A percentile compares a stretch with the other conserved stretches of the same genome.
Conservation (phyloP, 768 basidiomycete species). For the Leucocoprinus birnbaumii region DNA sequence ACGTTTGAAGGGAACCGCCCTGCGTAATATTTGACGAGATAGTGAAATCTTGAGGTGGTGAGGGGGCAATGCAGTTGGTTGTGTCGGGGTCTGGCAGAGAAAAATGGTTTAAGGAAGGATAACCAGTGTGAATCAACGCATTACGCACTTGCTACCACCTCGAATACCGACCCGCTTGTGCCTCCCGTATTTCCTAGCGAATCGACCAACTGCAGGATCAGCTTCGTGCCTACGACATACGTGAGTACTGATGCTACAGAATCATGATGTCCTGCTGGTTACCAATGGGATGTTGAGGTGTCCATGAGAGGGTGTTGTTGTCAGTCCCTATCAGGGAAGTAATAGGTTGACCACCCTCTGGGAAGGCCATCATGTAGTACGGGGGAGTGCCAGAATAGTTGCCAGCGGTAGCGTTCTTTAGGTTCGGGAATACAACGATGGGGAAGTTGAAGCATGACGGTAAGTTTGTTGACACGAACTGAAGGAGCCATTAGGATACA, state of each 20-base stretch:
- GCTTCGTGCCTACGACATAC: constrained; percentile 30
- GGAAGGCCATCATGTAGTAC: constrained; percentile 41
- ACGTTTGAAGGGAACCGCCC: constrained; percentile 30
- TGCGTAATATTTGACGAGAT: constrained; percentile 36
- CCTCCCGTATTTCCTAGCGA: constrained; percentile 40
- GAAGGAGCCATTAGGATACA: not conserved
- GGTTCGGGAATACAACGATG: constrained; percentile 6
- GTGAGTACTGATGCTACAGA: not conserved
- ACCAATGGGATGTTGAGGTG: constrained; percentile 37
- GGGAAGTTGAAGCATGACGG: constrained; percentile 1
- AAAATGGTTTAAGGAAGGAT: not conserved
- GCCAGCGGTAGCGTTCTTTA: constrained; percentile 7
- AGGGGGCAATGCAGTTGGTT: constrained; percentile 27
- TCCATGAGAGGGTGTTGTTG: constrained; percentile 31
- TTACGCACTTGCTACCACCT: constrained; percentile 30
- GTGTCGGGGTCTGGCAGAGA: constrained; percentile 24
- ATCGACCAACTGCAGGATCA: constrained; percentile 45
- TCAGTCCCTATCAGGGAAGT: constrained; percentile 32
- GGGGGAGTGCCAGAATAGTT: constrained; percentile 25
- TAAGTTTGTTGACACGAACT: constrained; percentile 4
- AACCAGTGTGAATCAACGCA: not conserved
- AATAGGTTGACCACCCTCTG: constrained; percentile 30
- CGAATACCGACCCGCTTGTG: constrained; percentile 29
- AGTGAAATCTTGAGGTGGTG: constrained; percentile 23
- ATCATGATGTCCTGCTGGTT: constrained; percentile 12